Conservation (phyloP, 441 rosid species). For the Jatropha multifida region DNA sequence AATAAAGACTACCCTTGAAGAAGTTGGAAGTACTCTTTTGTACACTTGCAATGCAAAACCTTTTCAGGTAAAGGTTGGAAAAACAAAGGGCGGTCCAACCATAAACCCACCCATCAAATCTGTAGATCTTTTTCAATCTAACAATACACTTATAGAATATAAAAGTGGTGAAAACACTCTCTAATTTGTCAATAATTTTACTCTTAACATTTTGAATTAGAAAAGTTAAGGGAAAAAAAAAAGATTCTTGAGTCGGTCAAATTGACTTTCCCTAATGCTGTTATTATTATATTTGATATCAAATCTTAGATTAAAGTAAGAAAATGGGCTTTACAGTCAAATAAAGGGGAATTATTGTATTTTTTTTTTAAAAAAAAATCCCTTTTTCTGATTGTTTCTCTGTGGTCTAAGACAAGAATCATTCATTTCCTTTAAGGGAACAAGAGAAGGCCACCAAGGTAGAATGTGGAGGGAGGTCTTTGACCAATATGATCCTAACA, state of each 20-base stretch:
- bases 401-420: constrained; percentile 14
- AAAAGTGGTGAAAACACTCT: not conserved
- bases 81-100: not conserved
- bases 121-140: too few relatives aligned
- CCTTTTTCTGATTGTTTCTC: not conserved
- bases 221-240: not conserved
- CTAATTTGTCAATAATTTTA: not conserved
- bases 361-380: not conserved
- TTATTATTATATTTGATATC: not conserved
- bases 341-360: not conserved
- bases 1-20: not conserved
- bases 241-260: not conserved
- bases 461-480: constrained; percentile 19
- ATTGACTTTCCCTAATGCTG: constrained; percentile 1
- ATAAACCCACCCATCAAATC: not conserved
- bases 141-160: too few relatives aligned
- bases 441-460: constrained; percentile 24
- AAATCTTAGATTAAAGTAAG: not conserved
- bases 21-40: not conserved
- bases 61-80: too few relatives aligned
- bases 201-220: not conserved
- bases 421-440: constrained; percentile 3
- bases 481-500: constrained; percentile 20
- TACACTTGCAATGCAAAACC: not conserved
- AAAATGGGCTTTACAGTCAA: not conserved